Conservation (phyloP, 2,329 filamentous ascomycete genomes). For the Alternaria incomplexa region DNA sequence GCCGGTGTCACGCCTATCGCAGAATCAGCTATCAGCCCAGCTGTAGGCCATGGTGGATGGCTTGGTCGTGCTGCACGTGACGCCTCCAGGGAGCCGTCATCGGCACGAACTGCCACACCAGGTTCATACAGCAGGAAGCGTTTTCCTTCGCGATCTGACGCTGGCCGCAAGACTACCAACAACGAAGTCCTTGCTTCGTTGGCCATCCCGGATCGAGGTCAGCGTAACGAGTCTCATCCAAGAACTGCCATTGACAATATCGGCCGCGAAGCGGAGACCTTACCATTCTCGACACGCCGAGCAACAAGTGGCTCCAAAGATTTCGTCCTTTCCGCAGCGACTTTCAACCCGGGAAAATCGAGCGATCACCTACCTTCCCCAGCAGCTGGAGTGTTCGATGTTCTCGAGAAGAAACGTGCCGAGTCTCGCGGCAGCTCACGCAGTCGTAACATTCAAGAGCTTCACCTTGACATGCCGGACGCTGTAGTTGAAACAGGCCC, state of each 20-base stretch:
- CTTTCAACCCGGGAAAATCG: slow-evolving; percentile 38
- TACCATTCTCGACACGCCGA: slow-evolving; percentile 44
- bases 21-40: slow-evolving; percentile 69
- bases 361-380: slow-evolving; percentile 66
- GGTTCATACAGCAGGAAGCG: slow-evolving; percentile 73
- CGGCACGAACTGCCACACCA: slow-evolving; percentile 59
- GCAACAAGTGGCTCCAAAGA: slow-evolving; percentile 65
- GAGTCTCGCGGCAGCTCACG: slow-evolving; percentile 73
- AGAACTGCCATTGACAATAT: slow-evolving; percentile 48
- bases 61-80: slow-evolving; percentile 42
- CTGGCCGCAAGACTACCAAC: slow-evolving; percentile 38
- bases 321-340: slow-evolving; percentile 47
- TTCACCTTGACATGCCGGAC: slow-evolving; percentile 59
- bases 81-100: slow-evolving; percentile 50
- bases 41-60: slow-evolving; percentile 55
- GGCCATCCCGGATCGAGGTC: slow-evolving; percentile 44
- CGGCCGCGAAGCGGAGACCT: slow-evolving; percentile 50
- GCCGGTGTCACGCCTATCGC: slow-evolving; percentile 87
- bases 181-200: slow-evolving; percentile 43
- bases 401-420: slow-evolving; percentile 67
- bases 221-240: slow-evolving; percentile 37
- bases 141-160: slow-evolving; percentile 58
- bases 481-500: slow-evolving; percentile 44
- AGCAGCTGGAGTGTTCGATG: slow-evolving; percentile 67
- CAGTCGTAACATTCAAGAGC: slow-evolving; percentile 77